phyloP scores from a whole-genome alignment of 768 basidiomycete genomes.

The Naematelia aurantialba region DNA sequence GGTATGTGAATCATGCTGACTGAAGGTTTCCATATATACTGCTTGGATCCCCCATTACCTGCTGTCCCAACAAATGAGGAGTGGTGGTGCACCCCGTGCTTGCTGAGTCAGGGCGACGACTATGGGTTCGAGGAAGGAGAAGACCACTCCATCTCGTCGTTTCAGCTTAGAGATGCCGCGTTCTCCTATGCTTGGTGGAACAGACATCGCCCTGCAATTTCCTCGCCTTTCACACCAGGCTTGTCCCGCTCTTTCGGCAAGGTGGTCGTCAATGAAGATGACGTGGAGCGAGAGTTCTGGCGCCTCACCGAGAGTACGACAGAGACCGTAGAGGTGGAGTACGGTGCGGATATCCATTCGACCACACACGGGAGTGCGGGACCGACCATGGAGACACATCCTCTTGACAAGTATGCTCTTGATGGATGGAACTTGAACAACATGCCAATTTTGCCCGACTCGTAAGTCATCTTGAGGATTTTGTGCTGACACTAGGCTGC shows the following conservation, averaged over 20 bases:
- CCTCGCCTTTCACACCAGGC: slow-evolving; percentile 14
- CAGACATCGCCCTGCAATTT: slow-evolving; percentile 57
- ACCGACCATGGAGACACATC: slow-evolving; percentile 92
- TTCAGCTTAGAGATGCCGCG: slow-evolving; percentile 83
- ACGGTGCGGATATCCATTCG: slow-evolving; percentile 98
- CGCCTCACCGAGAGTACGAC: slow-evolving; percentile 79
- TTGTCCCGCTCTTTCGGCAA: slow-evolving; percentile 34
- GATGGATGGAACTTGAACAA: slow-evolving; percentile 99
- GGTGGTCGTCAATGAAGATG: slow-evolving; percentile 70
- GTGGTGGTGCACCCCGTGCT: slow-evolving; percentile 92
- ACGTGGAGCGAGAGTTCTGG: slow-evolving; percentile 96
- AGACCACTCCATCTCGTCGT: slow-evolving; percentile 85
- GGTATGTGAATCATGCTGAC: slow-evolving; percentile 10
- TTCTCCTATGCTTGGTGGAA: slow-evolving; percentile 88
- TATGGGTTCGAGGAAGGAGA: slow-evolving; percentile 98
- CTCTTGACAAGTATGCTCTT: slow-evolving; percentile 75
- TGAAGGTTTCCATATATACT: slow-evolving; percentile 92
- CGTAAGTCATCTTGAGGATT: slow-evolving; percentile 45
- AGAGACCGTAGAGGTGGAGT: slow-evolving; percentile 96
- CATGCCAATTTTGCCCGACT: slow-evolving; percentile 86
- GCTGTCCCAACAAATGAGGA: slow-evolving; percentile 78
- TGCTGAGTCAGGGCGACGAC: slow-evolving; percentile 86
- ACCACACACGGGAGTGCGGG: slow-evolving; percentile 96
- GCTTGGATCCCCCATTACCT: slow-evolving; percentile 83
- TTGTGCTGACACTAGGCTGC: slow-evolving; percentile 52